Base-by-base conservation (phyloP, 2,329 filamentous ascomycete species). In the Paracoccidioides lutzii region DNA sequence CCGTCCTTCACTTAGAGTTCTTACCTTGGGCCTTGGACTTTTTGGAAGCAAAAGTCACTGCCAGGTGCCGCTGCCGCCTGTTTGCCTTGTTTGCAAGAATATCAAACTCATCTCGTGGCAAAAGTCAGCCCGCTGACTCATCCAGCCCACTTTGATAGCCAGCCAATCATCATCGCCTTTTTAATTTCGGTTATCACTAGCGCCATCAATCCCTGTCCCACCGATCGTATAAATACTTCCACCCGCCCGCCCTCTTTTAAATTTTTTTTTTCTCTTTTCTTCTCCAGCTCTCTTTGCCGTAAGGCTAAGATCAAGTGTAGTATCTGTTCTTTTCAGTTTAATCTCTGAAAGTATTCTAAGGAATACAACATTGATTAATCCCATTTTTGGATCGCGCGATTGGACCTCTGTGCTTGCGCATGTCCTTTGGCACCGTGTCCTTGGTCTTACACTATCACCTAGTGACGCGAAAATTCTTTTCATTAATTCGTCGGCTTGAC, bases 271-370 rank as follows among this genome's bases (percentile, higher is more conserved):
- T 68, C n/a, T 73, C 67, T 68, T 73, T 70, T 71, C 63, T 71
- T 73, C 64, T 73, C 65, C 66, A 76, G 73, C 73, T 76, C 73
- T 75, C 71, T 73, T 74, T 74, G 72, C 76, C 74, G 75, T 78
- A 78, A 73, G 73, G 82, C 82, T 87, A 87, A 88, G 85, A 89
- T 89, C 85, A 89, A 88, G 84, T 89, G 84, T 88, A 89, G 85
- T 89, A 89, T 88, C 85, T 88, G 85, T 90, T 90, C 86, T 90
- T 89, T 87, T 88, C 84, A 90, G 87, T 89, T 90, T 90, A 90
- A 90, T 89, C 84, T 86, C 86, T 90, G 85, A 85, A 87, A 89
- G 80, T 79, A 78, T 77, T 78, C 82, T 81, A 87, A 76, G 78
- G 82, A 77, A 76, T 76, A 77, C 78, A 81, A 80, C 79, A 78